Evolutionary conservation across 345 rosid genomes (phyloP).

Genomic region (Populus nigra): DNA sequence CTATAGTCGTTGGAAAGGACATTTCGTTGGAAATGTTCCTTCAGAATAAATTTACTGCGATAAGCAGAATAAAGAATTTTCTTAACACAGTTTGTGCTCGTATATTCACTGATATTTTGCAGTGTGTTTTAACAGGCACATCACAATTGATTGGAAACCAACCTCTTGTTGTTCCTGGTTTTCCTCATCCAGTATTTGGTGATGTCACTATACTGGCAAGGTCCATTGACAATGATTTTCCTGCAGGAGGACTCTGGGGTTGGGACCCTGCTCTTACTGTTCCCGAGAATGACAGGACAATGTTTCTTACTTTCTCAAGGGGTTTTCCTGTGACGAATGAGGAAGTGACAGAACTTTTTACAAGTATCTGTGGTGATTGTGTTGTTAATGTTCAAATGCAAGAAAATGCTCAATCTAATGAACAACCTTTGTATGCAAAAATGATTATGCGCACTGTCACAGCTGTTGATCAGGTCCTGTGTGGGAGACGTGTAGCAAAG

Average conservation of each 20-base stretch:
- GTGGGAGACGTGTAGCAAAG: slow-evolving; percentile 37
- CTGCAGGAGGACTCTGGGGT: slow-evolving; percentile 36
- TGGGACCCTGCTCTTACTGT: slow-evolving; percentile 24
- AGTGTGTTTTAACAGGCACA: neutral
- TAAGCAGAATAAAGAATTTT: slow-evolving; percentile 38
- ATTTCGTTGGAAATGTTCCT: slow-evolving; percentile 28
- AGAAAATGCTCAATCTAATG: slow-evolving; percentile 9
- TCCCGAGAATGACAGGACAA: slow-evolving; percentile 38
- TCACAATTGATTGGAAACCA: neutral
- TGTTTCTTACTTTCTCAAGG: slow-evolving; percentile 49
- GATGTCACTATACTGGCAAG: slow-evolving; percentile 23
- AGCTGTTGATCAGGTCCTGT: slow-evolving; percentile 35
- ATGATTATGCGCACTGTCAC: slow-evolving; percentile 27
- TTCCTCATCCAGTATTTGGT: slow-evolving; percentile 45
- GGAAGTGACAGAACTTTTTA: slow-evolving; percentile 41
- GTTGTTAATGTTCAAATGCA: slow-evolving; percentile 41
- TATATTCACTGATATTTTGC: slow-evolving; percentile 40
- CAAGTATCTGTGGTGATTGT: slow-evolving; percentile 19
- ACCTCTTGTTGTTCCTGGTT: slow-evolving; percentile 31
- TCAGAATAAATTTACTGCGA: slow-evolving; percentile 31
- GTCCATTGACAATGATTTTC: slow-evolving; percentile 15
- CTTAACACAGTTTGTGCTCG: slow-evolving; percentile 36
- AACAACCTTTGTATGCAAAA: slow-evolving; percentile 44
- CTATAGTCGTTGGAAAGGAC: slow-evolving; percentile 24
- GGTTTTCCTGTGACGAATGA: slow-evolving; percentile 42